Conservation (phyloP, 177 flowering plant species). For the Vitis hybrid region DNA sequence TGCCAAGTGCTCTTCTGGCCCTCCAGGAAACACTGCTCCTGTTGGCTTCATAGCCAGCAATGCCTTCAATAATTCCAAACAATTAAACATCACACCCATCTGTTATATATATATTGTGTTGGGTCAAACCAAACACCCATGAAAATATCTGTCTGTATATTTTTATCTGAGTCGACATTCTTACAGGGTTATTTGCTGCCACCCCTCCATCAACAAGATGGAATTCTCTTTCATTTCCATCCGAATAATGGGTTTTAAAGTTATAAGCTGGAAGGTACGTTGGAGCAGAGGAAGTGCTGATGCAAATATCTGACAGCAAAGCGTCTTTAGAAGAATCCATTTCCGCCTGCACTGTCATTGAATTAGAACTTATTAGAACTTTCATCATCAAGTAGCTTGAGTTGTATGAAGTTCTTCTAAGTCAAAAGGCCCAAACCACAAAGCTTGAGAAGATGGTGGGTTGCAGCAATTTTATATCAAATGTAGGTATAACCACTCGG, state of each 20-base stretch:
- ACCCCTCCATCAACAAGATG: constrained; percentile 13
- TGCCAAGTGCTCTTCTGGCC: not conserved
- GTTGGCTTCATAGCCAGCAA: not conserved
- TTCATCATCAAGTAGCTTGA: too few species aligned
- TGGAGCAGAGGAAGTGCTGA: constrained; percentile 8
- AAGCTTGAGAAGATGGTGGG: not conserved
- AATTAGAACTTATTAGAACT: too few species aligned
- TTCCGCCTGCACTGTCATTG: not conserved
- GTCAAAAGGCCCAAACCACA: not conserved
- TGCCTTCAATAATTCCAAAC: not conserved
- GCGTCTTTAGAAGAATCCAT: constrained; percentile 4
- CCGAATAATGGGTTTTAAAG: not conserved
- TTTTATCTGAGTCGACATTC: not conserved
- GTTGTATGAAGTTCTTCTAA: too few species aligned
- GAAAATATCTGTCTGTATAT: too few species aligned
- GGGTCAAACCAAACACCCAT: too few species aligned
- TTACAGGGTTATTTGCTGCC: constrained; percentile 13
- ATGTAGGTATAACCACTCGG: constrained; percentile 5
- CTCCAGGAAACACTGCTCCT: not conserved
- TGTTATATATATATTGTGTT: too few species aligned
- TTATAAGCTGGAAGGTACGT: constrained; percentile 10
- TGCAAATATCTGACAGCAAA: constrained; percentile 10
- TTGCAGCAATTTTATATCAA: constrained; percentile 2
- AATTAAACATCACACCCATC: too few species aligned
- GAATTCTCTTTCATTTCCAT: constrained; percentile 5